Evolutionary conservation across 805 yeast genomes (phyloP), one percentile per base, ranked within the genome.

Genomic region (Ascoidea tarda): DNA sequence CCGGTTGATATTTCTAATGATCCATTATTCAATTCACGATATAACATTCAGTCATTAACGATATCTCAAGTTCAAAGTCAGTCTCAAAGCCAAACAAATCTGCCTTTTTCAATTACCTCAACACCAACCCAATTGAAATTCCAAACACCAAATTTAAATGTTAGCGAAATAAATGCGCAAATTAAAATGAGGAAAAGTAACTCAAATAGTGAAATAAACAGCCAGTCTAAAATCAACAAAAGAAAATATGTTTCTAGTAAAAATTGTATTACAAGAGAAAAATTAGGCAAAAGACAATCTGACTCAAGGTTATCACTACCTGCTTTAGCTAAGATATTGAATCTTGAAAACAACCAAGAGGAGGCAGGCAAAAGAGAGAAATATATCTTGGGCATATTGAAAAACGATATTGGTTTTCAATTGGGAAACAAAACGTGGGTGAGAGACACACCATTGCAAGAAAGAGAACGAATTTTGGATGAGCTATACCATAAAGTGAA

Each of bases 391-490:
- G 68, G 71, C 48, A 71, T 81, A 46, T 74, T 82, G 55, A 75
- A 72, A 47, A 69, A 74, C 47, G 79, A 76, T 16, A 72, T 87
- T 51, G 81, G 84, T 5, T 87, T 86, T 65, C 80, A 82, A 33
- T 64, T 88, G 33, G 96, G 96, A 5, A 76, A 79, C 56, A 78
- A 78, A 60, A 85, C 95, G 0, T 88, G 96, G 96, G 81, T 86
- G 47, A 73, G 95, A 57, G 96, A 84, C 60, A 84, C 93, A 0
- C 71, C 76, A 1, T 74, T 72, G 51, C 67, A 65, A 5, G 75
- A 76, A 56, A 71, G 96, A 47, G 63, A 63, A 8, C 59, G 64
- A 5, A 66, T 81, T 48, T 67, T 85, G 32, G 70, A 71, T 32
- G 67, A 72, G 50, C 70, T 88, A 50, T 69, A 74, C 59, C 59